Evolutionary conservation across 768 basidiomycete genomes (phyloP), one percentile per base, ranked within the genome.

Genomic region (Fomitopsis serialis): DNA sequence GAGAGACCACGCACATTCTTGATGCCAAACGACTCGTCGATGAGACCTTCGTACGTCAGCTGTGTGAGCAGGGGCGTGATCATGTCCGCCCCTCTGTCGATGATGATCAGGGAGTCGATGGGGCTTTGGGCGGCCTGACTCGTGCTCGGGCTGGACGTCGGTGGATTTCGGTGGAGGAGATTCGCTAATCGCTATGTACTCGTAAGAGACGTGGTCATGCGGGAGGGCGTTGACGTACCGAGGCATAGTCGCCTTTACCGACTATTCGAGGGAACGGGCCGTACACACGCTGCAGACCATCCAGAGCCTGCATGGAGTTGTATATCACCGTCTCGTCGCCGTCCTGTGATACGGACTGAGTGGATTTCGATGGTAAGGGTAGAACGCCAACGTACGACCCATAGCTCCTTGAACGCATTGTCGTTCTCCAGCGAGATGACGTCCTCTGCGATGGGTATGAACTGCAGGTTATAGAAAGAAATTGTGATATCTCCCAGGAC

Each of bases 51-150:
- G 60, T 98, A 98, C 0, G 97, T 99, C 53, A 98, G 74, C 63
- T 98, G 95, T 2, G 97, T 98, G 44, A 96, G 80, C 48, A 98
- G 74, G 1, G 97, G 93, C 0, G 97, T 97, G 54, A 98, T 84
- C 89, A 98, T 89, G 63, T 99, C 97, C 10, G 89, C 84, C 32
- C 85, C 83, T 45, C 97, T 84, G 67, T 99, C 97, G 53, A 99
- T 61, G 35, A 98, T 76, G 59, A 99, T 86, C 54, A 98, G 71
- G 13, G 84, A 86, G 66, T 99, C 97, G 50, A 98, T 78, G 32
- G 19, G 44, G 21, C 10, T 19, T 24, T 36, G 15, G 4, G 23
- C 35, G 37, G n/a, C 15, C 22, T n/a, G 34, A 40, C n/a, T 11
- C 21, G 21, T 40, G 22, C 34, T 40, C 48, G 74, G 65, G 11